phyloP scores from a whole-genome alignment of 2,329 filamentous ascomycete genomes.

The Aspergillus flavus region DNA sequence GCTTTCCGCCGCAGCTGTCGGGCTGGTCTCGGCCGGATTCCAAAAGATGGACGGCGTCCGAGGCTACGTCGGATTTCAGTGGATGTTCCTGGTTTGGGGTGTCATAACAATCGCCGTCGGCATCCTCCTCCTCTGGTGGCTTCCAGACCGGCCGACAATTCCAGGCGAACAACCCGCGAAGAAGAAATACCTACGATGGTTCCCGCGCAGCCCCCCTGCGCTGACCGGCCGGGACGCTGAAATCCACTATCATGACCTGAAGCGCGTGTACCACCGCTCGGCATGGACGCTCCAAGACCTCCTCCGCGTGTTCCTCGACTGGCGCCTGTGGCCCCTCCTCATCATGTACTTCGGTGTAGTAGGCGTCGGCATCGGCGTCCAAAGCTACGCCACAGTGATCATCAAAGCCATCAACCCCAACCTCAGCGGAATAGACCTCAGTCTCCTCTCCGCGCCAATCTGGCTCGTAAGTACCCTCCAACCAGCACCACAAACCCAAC shows the following conservation, averaged over 20 bases:
- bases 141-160: conserved; percentile 77
- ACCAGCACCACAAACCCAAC: background rate
- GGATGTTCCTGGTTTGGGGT: conserved; percentile 88
- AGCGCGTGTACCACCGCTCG: conserved; percentile 74
- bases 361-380: conserved; percentile 86
- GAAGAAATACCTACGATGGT: conserved; percentile 55
- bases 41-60: conserved; percentile 82
- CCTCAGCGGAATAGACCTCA: conserved; percentile 74
- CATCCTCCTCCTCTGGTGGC: conserved; percentile 79
- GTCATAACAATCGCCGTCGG: conserved; percentile 73
- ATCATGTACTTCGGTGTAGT: conserved; percentile 96
- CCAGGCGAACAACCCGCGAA: conserved; percentile 52
- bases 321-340: conserved; percentile 82
- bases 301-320: conserved; percentile 72
- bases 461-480: conserved; percentile 70
- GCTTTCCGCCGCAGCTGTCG: conserved; percentile 84
- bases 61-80: conserved; percentile 68
- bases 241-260: conserved; percentile 81
- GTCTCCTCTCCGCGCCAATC: conserved; percentile 84
- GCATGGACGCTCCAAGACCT: conserved; percentile 76
- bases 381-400: conserved; percentile 85
- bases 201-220: conserved; percentile 71
- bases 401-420: conserved; percentile 75
- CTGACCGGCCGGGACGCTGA: conserved; percentile 75
- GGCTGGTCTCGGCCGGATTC: conserved; percentile 86